Percentiles rank a stretch among this genome's conserved stretches.
phyloP scores from a whole-genome alignment of 176 grass and related monocot species.

The Carex myosuroides region DNA sequence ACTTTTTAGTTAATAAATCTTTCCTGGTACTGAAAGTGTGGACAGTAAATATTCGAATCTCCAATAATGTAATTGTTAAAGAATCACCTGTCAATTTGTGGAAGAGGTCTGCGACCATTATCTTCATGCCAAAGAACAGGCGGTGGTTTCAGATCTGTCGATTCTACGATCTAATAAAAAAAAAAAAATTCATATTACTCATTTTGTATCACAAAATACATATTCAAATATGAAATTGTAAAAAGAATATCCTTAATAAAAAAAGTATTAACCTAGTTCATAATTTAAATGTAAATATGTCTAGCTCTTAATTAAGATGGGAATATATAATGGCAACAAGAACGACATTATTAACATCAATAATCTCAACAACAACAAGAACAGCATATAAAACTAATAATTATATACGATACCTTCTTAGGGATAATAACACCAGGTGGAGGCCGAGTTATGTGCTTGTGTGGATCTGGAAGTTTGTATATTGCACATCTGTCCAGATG shows the following conservation, averaged over 20 bases:
- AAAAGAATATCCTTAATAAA: background rate
- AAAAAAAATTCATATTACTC: constrained; percentile 22
- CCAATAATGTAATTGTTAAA: background rate
- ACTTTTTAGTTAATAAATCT: background rate
- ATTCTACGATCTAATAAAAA: constrained; percentile 55
- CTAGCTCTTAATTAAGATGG: background rate
- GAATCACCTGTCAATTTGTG: constrained; percentile 40
- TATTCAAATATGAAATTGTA: background rate
- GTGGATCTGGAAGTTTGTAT: constrained; percentile 87
- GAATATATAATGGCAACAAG: background rate
- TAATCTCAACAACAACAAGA: background rate
- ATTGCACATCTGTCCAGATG: constrained; percentile 65
- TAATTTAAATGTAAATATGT: background rate
- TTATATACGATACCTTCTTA: constrained; percentile 51
- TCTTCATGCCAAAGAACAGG: constrained; percentile 97
- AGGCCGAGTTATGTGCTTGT: constrained; percentile 73
- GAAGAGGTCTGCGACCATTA: constrained; percentile 56
- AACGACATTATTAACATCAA: background rate
- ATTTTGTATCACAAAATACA: constrained; percentile 1
- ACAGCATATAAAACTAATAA: background rate
- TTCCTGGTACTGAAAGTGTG: background rate
- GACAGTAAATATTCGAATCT: background rate
- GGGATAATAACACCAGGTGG: constrained; percentile 84
- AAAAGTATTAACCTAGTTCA: background rate
- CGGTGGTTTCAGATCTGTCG: constrained; percentile 82